Conservation (phyloP, 208 protist genomes). For the Trypanosoma caninum region DNA sequence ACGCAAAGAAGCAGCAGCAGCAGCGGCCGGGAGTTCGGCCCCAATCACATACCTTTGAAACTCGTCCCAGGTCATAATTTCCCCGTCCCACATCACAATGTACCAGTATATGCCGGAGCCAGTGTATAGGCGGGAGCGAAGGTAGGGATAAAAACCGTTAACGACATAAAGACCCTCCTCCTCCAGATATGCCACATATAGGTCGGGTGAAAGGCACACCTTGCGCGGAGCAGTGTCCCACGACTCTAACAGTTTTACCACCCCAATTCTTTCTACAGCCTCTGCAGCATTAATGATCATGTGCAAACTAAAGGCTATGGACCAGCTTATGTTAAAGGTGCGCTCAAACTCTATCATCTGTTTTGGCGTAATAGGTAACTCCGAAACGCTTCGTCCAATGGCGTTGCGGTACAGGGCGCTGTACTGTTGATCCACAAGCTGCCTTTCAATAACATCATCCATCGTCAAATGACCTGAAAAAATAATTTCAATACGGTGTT, state of each 20-base stretch:
- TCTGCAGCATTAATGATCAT: conserved; percentile 67
- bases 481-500: conserved; percentile 43
- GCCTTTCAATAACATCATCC: conserved; percentile 32
- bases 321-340: conserved; percentile 63
- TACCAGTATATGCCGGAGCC: conserved; percentile 58
- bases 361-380: conserved; percentile 49
- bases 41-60: conserved; percentile 72
- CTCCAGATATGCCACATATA: conserved; percentile 69
- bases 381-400: conserved; percentile 31
- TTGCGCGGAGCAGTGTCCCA: conserved; percentile 50
- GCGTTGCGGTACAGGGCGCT: conserved; percentile 69
- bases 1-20: conserved; percentile 47
- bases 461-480: conserved; percentile 44
- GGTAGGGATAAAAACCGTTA: conserved; percentile 76
- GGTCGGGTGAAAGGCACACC: conserved; percentile 48
- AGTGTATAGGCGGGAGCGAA: conserved; percentile 46
- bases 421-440: conserved; percentile 59
- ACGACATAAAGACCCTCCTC: conserved; percentile 75
- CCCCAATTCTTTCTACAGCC: conserved; percentile 46
- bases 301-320: conserved; percentile 53
- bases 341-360: conserved; percentile 46
- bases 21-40: conserved; percentile 37
- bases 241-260: conserved; percentile 30
- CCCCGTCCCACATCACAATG: conserved; percentile 52
- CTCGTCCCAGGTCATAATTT: conserved; percentile 48